Base-by-base conservation (phyloP, 306 rosid genomes). In the Crotalaria pallida region DNA sequence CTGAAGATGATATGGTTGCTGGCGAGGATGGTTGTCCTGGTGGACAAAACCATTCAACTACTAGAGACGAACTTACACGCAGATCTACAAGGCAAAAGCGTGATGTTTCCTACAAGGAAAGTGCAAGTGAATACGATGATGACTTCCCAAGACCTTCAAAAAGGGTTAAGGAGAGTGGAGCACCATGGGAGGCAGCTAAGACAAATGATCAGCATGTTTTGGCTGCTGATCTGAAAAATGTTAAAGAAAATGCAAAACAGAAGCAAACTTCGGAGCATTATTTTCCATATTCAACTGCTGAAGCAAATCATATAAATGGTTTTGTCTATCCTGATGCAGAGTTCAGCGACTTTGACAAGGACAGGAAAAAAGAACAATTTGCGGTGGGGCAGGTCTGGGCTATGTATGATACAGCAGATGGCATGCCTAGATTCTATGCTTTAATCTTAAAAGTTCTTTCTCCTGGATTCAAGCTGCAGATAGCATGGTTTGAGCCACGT, bases 391-490 rank as follows among this genome's bases (percentile, higher is more conserved):
- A 94, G 84, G 76, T 86, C 40, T 94, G 98, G 98, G 96, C 96
- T 72, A 27, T 77, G 70, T 94, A 94, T 81, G 96, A 88, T 68
- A 52, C 73, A 68, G 5, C 33, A 52, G 88, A 87, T 72, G 92
- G 84, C 73, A 87, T 94, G 98, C 98, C 98, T 55, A 88, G 97
- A 83, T 87, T 74, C 84, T 94, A 88, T 67, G 90, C 89, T 76
- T 64, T 76, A 74, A 88, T 94, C 62, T 86, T 58, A 71, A 86
- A 87, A 81, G 88, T 88, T 63, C 43, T 82, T 27, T 78, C 84
- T 74, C 69, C 95, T 58, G 87, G 75, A 56, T 90, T 90, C 86
- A 83, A 83, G 89, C 61, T 94, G 83, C 74, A 34, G 71, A 72
- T 88, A 79, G 86, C 84, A 22, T 90, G 97, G 98, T 73, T 94